Evolutionary conservation across 2,329 filamentous ascomycete species (phyloP), one percentile per base, ranked within the genome.

Genomic region (Alternaria gansuensis): DNA sequence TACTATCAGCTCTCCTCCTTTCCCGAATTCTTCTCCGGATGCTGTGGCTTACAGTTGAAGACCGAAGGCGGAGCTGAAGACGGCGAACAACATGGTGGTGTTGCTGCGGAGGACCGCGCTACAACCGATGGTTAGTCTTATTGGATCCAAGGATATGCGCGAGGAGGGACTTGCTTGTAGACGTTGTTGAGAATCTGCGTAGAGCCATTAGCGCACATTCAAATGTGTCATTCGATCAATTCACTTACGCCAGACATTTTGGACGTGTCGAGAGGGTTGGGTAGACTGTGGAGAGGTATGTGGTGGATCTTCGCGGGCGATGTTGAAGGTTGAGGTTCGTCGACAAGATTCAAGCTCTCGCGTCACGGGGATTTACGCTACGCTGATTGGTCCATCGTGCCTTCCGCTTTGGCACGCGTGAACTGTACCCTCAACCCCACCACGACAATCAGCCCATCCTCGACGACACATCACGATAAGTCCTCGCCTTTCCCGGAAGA

Each of bases 41-140:
- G 43, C 43, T 46, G 43, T 56, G 33, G 82, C 91, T 77, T 87
- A 99, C 95, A 99, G 86, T 84, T 98, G 92, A 78, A 96, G 93
- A 66, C 85, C 91, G 77, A 99, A 99, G 69, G 93, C 94, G 68
- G 88, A 85, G 70, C 83, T 86, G 79, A 99, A 99, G 77, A 99
- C 91, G 66, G 88, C 85, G 69, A 87, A 89, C 74, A 99, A 84
- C 87, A 97, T 97, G 78, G 90, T 84, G 73, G 86, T 90, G 85
- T 99, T 99, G 78, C 86, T 89, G 80, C 90, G 89, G 85, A 98
- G 89, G 70, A 98, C 75, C 76, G 87, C 81, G 84, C 95, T 98
- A 81, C 68, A 68, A 36, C 51, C 62, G 74, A 75, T 62, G 65
- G 66, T 75, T 59, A 75, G 75, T 67, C 50, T 57, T 24, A 63